phyloP scores from a whole-genome alignment of 495 filamentous ascomycete species.

The Penicillium herquei region DNA sequence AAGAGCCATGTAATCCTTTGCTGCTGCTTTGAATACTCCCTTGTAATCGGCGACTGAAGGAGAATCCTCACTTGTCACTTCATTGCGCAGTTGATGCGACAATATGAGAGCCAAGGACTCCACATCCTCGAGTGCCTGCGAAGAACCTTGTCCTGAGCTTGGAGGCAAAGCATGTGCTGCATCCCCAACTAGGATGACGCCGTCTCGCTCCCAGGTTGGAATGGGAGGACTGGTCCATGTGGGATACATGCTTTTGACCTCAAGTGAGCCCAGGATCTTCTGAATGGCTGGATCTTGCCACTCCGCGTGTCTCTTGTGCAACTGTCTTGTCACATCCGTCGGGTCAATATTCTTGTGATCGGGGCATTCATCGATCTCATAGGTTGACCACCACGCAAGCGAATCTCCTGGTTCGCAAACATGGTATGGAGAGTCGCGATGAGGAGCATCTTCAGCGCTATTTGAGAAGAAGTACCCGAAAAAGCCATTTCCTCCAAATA shows the following conservation, averaged over 20 bases:
- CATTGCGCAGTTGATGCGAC: slow-evolving; percentile 21
- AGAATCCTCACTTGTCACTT: background rate
- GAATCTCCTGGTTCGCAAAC: slow-evolving; percentile 33
- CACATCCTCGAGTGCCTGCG: slow-evolving; percentile 48
- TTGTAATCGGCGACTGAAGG: background rate
- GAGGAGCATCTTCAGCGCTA: slow-evolving; percentile 13
- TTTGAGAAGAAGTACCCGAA: slow-evolving; percentile 53
- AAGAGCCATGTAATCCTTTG: slow-evolving; percentile 27
- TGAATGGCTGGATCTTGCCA: slow-evolving; percentile 54
- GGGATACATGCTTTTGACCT: slow-evolving; percentile 51
- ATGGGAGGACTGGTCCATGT: slow-evolving; percentile 51
- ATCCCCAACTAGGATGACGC: slow-evolving; percentile 41
- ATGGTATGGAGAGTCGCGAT: slow-evolving; percentile 27
- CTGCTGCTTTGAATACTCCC: slow-evolving; percentile 20
- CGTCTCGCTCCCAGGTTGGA: slow-evolving; percentile 44
- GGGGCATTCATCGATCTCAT: slow-evolving; percentile 37
- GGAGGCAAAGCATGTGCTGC: slow-evolving; percentile 51
- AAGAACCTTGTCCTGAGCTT: slow-evolving; percentile 46
- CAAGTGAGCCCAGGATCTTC: slow-evolving; percentile 36
- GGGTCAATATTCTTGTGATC: slow-evolving; percentile 36
- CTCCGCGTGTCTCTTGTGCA: slow-evolving; percentile 42
- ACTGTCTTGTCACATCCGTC: slow-evolving; percentile 35
- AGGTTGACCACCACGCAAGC: slow-evolving; percentile 52
- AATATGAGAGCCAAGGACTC: slow-evolving; percentile 39
- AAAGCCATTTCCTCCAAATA: slow-evolving; percentile 54